Conservation (phyloP, 345 rosid genomes). For the Triadica sebifera region DNA sequence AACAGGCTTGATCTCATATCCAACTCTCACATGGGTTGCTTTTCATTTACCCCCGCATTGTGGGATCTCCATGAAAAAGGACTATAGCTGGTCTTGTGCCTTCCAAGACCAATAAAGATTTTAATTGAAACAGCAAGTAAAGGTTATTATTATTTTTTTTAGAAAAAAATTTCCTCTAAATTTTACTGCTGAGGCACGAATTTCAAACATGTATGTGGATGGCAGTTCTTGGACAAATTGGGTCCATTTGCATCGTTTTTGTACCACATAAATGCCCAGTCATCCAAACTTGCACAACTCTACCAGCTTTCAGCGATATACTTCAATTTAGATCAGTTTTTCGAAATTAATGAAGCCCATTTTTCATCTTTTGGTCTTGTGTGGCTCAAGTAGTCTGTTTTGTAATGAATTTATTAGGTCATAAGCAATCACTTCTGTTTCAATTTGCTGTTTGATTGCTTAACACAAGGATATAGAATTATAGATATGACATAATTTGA, state of each 20-base stretch:
- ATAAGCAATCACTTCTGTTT: not conserved
- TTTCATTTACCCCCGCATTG: not conserved
- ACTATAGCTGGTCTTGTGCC: not conserved
- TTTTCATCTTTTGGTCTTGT: not conserved
- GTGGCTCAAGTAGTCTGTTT: not conserved
- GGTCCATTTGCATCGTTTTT: not conserved
- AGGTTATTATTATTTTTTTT: no score
- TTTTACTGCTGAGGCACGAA: not conserved
- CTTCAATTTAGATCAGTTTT: not conserved
- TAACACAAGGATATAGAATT: not conserved
- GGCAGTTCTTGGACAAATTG: not conserved
- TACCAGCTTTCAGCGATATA: not conserved
- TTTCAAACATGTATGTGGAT: not conserved
- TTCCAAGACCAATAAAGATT: no score
- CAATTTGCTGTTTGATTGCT: not conserved
- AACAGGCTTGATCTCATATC: not conserved
- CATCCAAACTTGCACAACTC: constrained; percentile 8
- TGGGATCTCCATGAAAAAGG: not conserved
- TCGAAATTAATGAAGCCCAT: not conserved
- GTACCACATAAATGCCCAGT: not conserved
- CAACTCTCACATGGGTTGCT: not conserved
- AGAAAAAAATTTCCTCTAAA: not conserved
- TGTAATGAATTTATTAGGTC: not conserved
- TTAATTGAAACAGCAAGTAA: no score
- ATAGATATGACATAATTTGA: not conserved